Evolutionary conservation across 192 early-diverging fungal species (phyloP), one percentile per base, ranked within the genome.

Genomic region (Backusella morwellensis): DNA sequence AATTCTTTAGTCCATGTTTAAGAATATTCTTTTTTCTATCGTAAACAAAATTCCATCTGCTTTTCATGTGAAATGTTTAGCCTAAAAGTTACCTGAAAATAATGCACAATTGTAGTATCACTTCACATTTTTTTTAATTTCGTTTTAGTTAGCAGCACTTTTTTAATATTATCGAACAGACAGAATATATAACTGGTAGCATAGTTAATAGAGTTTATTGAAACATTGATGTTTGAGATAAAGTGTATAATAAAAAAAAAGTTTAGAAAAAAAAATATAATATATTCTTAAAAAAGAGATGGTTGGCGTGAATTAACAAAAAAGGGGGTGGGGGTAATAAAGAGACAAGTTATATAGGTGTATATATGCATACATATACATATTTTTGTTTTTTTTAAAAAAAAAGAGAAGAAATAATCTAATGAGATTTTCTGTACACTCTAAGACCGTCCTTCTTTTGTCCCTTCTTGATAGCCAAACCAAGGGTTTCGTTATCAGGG

Each of bases 391-490:
- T 59, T 59, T 56, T 59, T 59, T 23, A 12, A 3, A 59, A 23
- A 26, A 23, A 63, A 29, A 54, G 14, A 54, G 6, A 54, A 6
- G 19, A 54, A 56, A 59, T 12, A 59, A 59, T 59, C 56, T 71
- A 71, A 40, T 71, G 70, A 29, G 70, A 71, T 29, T 71, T 71
- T 71, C 70, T 75, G 32, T 75, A 75, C 35, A 75, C 59, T 68
- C 77, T 75, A 52, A 82, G 54, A 52, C 74, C 80, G 32, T 42
- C 44, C 4, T 76, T 59, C 21, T 32, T 78, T 14, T 66, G 52
- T 35, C 67, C 73, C 63, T 77, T 78, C 71, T 69, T 70, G 34
- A 82, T 63, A 66, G 68, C 80, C 70, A 82, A 71, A 68, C 80
- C 80, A 68, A 82, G 35, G 38, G 59, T 42, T 41, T 82, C 77